Conservation (phyloP, 768 basidiomycete species). For the Pulveroboletus sp. region DNA sequence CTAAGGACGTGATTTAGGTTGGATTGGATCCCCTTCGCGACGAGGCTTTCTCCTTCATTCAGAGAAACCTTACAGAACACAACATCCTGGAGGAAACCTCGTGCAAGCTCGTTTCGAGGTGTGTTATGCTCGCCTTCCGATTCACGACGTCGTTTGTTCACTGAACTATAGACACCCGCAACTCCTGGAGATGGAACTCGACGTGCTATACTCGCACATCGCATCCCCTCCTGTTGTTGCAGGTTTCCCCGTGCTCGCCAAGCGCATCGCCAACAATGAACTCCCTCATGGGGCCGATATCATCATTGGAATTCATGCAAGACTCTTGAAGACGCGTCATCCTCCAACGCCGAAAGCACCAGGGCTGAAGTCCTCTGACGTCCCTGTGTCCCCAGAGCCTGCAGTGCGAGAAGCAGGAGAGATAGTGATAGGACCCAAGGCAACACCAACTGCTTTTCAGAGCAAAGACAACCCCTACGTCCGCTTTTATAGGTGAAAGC, state of each 20-base stretch:
- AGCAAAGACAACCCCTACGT: no score
- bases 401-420: no score
- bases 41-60: slow-evolving; percentile 15
- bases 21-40: slow-evolving; percentile 17
- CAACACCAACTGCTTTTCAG: no score
- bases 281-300: slow-evolving; percentile 20
- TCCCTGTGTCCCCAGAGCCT: no score
- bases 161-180: slow-evolving; percentile 4
- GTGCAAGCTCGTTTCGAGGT: slow-evolving; percentile 19
- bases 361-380: no score
- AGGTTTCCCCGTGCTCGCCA: slow-evolving; percentile 8
- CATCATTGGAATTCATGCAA: slow-evolving; percentile 15
- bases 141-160: no score
- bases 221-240: slow-evolving; percentile 10
- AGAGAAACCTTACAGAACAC: slow-evolving; percentile 11
- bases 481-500: no score
- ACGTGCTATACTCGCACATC: slow-evolving; percentile 19
- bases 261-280: slow-evolving; percentile 16
- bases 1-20: slow-evolving; percentile 6
- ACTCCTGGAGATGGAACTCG: slow-evolving; percentile 19
- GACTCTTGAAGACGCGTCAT: slow-evolving; percentile 7
- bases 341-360: no score
- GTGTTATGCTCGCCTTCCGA: background rate
- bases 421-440: no score
- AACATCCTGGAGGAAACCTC: slow-evolving; percentile 24